These are phyloP conservation scores for Fusarium sp. DNA, from an alignment of 2,329 filamentous ascomycete genomes.

Conservation along the genomic window DNA sequence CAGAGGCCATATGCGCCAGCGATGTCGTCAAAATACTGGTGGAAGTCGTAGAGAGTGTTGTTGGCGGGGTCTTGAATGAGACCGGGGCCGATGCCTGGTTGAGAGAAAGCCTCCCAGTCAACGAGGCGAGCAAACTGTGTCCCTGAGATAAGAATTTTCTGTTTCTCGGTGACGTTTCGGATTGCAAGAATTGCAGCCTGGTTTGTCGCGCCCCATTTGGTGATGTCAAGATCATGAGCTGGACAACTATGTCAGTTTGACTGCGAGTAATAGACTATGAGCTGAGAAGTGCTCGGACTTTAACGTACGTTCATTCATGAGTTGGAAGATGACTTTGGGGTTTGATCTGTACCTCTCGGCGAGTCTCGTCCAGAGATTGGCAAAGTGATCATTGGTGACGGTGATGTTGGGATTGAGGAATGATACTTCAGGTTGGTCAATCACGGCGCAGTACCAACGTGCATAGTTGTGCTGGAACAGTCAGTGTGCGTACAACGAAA, in stretches of 20 bases:
- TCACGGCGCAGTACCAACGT: neutral
- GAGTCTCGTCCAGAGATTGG: neutral
- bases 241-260: neutral
- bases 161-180: neutral
- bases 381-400: neutral
- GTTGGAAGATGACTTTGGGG: neutral
- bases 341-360: neutral
- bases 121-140: neutral
- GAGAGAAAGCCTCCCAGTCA: neutral
- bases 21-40: neutral
- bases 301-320: neutral
- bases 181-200: neutral
- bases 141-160: neutral
- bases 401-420: neutral
- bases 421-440: neutral
- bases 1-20: neutral
- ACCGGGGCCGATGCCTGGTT: neutral
- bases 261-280: rapidly evolving
- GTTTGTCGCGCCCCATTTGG: neutral
- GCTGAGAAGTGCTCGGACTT: rapidly evolving
- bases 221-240: neutral
- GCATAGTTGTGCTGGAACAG: neutral
- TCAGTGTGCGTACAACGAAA: rapidly evolving
- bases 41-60: neutral
- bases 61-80: neutral